phyloP scores from a whole-genome alignment of 176 grass and related monocot genomes.

The Canna indica region DNA sequence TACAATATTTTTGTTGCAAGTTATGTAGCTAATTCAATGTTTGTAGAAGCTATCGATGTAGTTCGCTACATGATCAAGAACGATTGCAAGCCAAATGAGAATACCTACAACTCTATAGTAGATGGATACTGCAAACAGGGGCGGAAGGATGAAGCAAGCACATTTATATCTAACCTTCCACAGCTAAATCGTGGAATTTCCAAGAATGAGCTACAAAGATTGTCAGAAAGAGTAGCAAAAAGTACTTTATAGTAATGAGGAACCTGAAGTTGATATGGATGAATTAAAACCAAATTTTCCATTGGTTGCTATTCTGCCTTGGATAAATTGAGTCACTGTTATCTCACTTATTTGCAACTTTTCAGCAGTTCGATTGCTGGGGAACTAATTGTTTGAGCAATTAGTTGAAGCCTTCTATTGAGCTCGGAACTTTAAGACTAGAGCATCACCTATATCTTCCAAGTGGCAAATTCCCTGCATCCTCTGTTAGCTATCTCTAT shows the following conservation, averaged over 20 bases:
- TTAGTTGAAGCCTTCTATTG: not conserved
- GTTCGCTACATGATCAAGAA: slow-evolving; percentile 56
- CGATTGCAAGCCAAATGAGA: slow-evolving; percentile 71
- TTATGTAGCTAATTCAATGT: slow-evolving; percentile 68
- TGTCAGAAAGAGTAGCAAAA: slow-evolving; percentile 34
- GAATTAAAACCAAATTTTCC: not conserved
- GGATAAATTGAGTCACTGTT: not conserved
- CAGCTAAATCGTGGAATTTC: slow-evolving; percentile 61
- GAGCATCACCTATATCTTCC: not conserved
- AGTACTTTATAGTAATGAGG: not conserved
- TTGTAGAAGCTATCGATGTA: slow-evolving; percentile 70
- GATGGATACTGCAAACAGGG: slow-evolving; percentile 47
- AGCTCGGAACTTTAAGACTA: not conserved
- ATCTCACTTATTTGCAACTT: not conserved
- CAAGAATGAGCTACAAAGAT: slow-evolving; percentile 33
- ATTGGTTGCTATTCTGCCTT: not conserved
- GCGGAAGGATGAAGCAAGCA: slow-evolving; percentile 42
- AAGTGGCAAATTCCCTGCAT: not conserved
- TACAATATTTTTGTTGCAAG: slow-evolving; percentile 91
- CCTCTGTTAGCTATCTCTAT: not conserved
- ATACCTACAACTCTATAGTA: slow-evolving; percentile 67
- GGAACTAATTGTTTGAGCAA: not conserved
- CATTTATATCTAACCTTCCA: slow-evolving; percentile 45
- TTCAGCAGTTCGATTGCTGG: not conserved
- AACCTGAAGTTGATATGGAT: not conserved